Evolutionary conservation across 176 grass and related monocot species (phyloP).

Genomic region (Ampelocalamus luodianensis): DNA sequence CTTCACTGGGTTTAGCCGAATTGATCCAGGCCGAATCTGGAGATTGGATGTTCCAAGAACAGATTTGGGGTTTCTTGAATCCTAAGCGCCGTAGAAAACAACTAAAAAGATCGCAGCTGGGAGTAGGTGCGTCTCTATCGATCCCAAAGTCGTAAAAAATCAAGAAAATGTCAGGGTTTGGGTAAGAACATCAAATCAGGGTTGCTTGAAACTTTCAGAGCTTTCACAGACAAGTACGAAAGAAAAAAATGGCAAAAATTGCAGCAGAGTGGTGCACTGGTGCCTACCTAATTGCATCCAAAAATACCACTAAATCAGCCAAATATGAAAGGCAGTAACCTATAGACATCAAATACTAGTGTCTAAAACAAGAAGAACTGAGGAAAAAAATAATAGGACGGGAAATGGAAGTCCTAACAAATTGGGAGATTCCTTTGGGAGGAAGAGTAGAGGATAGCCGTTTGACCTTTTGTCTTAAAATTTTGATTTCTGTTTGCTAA

Average conservation of each 20-base stretch:
- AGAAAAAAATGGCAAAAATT: not conserved
- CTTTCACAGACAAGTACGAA: not conserved
- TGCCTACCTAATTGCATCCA: constrained; percentile 1
- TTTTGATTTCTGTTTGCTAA: not conserved
- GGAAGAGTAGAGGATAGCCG: constrained; percentile 23
- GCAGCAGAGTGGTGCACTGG: not conserved
- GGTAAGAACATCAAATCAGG: constrained; percentile 24
- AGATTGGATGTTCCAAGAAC: not conserved
- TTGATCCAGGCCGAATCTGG: constrained; percentile 42
- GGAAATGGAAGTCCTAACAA: constrained; percentile 36
- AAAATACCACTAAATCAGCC: not conserved
- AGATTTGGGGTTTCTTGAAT: constrained; percentile 46
- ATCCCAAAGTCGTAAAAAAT: not conserved
- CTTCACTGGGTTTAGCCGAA: not conserved
- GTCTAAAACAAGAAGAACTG: not conserved
- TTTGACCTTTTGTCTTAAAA: constrained; percentile 27
- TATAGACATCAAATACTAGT: constrained; percentile 11
- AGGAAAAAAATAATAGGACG: not conserved
- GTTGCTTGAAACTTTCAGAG: not conserved
- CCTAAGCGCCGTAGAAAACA: constrained; percentile 14
- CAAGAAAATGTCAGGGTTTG: not conserved
- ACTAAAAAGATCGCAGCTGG: constrained; percentile 13
- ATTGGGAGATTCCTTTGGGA: constrained; percentile 35
- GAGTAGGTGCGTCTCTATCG: constrained; percentile 32
- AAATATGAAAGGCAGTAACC: constrained; percentile 5